phyloP scores from a whole-genome alignment of 352 stramenopile genomes.

The Albugo candida region DNA sequence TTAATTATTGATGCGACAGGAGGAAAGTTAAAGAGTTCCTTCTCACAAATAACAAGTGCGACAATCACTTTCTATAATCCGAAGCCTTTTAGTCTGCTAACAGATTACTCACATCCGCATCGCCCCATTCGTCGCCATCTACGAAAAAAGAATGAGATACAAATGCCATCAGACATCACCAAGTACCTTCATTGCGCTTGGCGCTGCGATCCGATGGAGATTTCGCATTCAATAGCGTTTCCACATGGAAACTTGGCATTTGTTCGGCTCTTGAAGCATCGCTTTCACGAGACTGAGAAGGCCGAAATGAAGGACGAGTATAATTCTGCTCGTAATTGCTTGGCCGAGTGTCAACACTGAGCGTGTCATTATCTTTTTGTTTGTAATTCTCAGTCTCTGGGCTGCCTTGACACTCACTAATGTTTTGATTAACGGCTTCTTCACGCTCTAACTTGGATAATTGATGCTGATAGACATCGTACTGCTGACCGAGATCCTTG shows the following conservation, averaged over 20 bases:
- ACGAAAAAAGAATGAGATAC: not conserved
- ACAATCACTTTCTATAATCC: too few species aligned
- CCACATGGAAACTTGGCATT: constrained; percentile 5
- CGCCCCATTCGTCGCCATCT: constrained; percentile 65
- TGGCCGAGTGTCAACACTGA: not conserved
- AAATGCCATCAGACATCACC: not conserved
- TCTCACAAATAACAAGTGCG: too few species aligned
- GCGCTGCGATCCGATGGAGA: too few species aligned
- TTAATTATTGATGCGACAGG: too few species aligned
- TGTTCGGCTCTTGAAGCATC: too few species aligned
- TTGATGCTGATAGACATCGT: constrained; percentile 84
- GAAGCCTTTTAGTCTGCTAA: constrained; percentile 25
- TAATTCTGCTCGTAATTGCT: constrained; percentile 2
- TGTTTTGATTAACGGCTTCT: constrained; percentile 11
- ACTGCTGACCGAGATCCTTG: constrained; percentile 84
- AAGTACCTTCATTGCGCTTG: not conserved
- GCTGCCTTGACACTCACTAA: constrained; percentile 4
- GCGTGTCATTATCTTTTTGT: constrained; percentile 24
- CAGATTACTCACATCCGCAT: constrained; percentile 58
- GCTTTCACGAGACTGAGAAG: too few species aligned
- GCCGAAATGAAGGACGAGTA: constrained; percentile 3
- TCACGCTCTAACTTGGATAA: constrained; percentile 79
- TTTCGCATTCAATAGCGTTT: not conserved
- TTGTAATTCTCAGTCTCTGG: constrained; percentile 18
- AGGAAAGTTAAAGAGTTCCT: too few species aligned